Base-by-base conservation (phyloP, 257 asterid species). In the Primulina huaijiensis region DNA sequence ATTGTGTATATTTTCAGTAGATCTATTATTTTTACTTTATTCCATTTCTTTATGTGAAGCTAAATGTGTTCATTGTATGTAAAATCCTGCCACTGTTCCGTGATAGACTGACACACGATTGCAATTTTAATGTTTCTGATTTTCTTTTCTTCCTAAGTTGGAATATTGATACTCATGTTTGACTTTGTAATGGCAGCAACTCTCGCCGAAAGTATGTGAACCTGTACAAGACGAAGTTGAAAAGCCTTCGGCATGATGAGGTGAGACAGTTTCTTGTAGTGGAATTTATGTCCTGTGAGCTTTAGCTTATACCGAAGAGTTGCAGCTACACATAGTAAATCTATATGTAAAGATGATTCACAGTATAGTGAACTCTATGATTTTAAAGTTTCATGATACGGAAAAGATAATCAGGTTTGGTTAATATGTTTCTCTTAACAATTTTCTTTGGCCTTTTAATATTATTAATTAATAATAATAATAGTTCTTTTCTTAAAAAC, bases 141-240 rank as follows among this genome's bases (percentile, higher is more conserved):
- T 38, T 9, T 33, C 37, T 20, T 53, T 20, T 64, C 71, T 56
- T 68, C 68, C 67, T 66, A 37, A 67, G 40, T 30, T 60, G 40
- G 64, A 61, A 53, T 64, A 64, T 60, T 72, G 35, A 38, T 75
- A 4, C 72, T 64, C 25, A 77, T 53, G 56, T 58, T 64, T 70
- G 56, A 25, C 21, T 67, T 75, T 72, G 66, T 62, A 17, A 66
- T 82, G 72, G 73, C 92, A 90, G 98, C 67, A 82, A 76, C 76
- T 31, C 83, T 71, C 94, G 97, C 40, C 90, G 92, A 76, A 88
- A 82, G 82, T 93, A 93, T 76, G 90, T 89, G 79, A 83, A 82
- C 64, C 79, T 89, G 84, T 93, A 93, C 77, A 93, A 85, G 89
- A 82, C 75, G 75, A 93, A 93, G 84, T 83, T 93, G 88, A 85